Evolutionary conservation across 306 rosid genomes (phyloP), one percentile per base, ranked within the genome.

Genomic region (Mucuna pruriens): DNA sequence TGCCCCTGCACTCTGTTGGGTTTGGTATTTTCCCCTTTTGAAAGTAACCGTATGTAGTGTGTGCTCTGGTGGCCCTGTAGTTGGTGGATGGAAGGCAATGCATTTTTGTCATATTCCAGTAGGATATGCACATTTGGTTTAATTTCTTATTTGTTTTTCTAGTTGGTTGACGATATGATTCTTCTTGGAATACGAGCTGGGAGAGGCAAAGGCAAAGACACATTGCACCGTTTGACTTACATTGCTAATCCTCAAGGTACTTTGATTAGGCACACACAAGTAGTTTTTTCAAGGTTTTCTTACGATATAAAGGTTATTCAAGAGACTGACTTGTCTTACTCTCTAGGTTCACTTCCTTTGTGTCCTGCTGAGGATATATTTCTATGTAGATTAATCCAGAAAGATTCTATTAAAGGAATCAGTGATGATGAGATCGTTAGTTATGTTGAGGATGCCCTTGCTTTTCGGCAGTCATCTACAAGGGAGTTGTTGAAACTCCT

Each of bases 171-270:
- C 82, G 98, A 95, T 89, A 84, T 93, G 85, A 44, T 81, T 75
- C 91, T 93, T 88, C 98, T 93, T 23, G 97, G 97, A 38, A 78
- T 85, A 87, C 90, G 71, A 86, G 90, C 90, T 61, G 93, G 98
- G 75, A 90, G 91, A 79, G 88, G 86, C 81, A 88, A 78, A 87
- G 84, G 85, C 80, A 88, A 79, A 88, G 85, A 84, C 55, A 88
- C 84, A 61, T 83, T 92, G 70, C 80, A 81, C 77, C 57, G 55
- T 52, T 76, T 91, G 83, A 85, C 89, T 71, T 29, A 19, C 76
- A 84, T 81, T 60, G 80, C 83, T 79, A 82, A 80, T 31, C 83
- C 90, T 84, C 88, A 71, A 40, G 94, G 99, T 91, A 89, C 62
- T 49, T 70, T 10, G 65, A 25, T 55, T 17, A 33, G 62, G 20